Evolutionary conservation across 352 stramenopile genomes (phyloP), one percentile per base, ranked within the genome.

Genomic region (Pythium diclinum): DNA sequence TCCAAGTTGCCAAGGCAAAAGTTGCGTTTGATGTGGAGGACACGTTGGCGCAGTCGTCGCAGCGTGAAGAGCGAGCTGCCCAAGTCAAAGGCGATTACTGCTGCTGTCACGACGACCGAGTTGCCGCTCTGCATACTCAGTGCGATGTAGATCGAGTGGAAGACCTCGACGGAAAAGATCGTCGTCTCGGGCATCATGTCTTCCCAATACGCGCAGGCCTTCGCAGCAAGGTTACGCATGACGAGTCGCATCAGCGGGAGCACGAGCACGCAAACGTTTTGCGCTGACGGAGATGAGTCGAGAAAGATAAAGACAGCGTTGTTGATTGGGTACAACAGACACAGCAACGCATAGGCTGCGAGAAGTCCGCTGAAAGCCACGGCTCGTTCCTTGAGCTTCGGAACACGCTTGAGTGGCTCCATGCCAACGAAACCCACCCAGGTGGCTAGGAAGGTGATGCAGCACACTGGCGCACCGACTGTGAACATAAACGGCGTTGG

Each of bases 151-250:
- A 80, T 30, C 13, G 67, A 59, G 23, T 75, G 73, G 30, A 74
- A 79, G 0, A 79, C 69, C 30, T 79, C 69, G 33, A 79, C 73
- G 0, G 71, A 69, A 33, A 77, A 74, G 4, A 80, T 63, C 3
- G 66, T 53, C 2, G 67, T 67, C 8, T 72, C 53, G 1, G 69
- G 69, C 3, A 79, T 25, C 17, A 69, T 67, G 36, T 79, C 69
- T 55, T 72, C 64, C 25, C 73, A 55, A 7, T 73, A 64, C 0
- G 46, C 46, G 0, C 30, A 68, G 0, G 57, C 55, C 23, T 63
- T 63, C 3, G 69, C 69, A 5, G 74, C 61, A 16, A 71, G 32
- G 32, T 79, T 70, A 10, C 75, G 72, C 56, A 71, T 61, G 6
- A 70, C 2, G 8, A 75, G 38, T 36, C 76, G 75, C 19, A 70